Conservation (phyloP, 1,284 basidiomycete species). For the Meripilus lineatus region DNA sequence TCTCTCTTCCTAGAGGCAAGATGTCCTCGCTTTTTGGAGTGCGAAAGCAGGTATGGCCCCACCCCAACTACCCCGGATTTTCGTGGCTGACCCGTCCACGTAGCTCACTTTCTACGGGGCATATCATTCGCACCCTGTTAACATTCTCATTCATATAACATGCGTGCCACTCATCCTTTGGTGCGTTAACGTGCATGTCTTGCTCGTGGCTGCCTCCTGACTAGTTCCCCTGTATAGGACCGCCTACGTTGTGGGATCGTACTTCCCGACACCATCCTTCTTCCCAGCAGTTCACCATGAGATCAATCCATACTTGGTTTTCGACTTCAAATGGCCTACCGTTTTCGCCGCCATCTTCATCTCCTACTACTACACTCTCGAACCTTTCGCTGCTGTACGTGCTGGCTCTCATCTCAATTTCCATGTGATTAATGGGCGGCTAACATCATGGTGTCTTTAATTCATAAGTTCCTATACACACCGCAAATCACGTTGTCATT, state of each 20-base stretch:
- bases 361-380: constrained; percentile 72
- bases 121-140: constrained; percentile 79
- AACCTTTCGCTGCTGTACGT: constrained; percentile 77
- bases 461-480: constrained; percentile 51
- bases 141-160: constrained; percentile 76
- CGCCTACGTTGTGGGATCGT: constrained; percentile 49
- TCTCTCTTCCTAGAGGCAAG: neutral
- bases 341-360: constrained; percentile 54
- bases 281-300: constrained; percentile 49
- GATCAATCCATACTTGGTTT: constrained; percentile 60
- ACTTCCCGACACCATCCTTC: constrained; percentile 48
- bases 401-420: constrained; percentile 3
- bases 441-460: constrained; percentile 4
- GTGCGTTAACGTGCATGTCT: constrained; percentile 44
- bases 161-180: constrained; percentile 82
- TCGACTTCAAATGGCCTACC: constrained; percentile 64
- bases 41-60: constrained; percentile 14
- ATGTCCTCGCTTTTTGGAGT: constrained; percentile 11
- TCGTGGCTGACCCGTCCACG: neutral
- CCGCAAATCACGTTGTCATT: constrained; percentile 53
- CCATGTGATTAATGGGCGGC: constrained; percentile 1
- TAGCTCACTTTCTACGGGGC: constrained; percentile 87
- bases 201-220: too few species aligned
- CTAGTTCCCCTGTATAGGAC: constrained; percentile 46
- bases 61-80: neutral